These are phyloP conservation scores for Heterobasidion irregulare DNA, from an alignment of 1,284 basidiomycete species.

Conservation along the genomic window DNA sequence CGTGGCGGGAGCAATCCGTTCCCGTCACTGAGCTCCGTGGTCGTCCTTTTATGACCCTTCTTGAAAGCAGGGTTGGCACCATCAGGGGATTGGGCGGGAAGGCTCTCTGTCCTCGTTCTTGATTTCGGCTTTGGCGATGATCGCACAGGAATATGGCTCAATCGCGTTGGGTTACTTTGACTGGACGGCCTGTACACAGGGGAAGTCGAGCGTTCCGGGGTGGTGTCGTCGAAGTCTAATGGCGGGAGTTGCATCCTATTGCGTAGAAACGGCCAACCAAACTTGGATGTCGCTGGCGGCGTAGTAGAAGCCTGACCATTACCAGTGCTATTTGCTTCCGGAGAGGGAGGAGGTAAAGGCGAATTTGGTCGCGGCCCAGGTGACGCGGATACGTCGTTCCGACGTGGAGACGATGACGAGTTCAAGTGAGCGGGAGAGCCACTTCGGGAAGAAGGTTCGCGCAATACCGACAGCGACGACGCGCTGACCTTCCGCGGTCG, in stretches of 20 bases:
- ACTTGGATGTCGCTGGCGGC: constrained; percentile 21
- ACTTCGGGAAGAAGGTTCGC: too few relatives aligned
- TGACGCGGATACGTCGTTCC: constrained; percentile 30
- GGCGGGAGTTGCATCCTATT: constrained; percentile 26
- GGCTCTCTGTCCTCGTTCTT: constrained; percentile 10
- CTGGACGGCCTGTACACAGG: constrained; percentile 18
- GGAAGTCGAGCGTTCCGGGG: constrained; percentile 15
- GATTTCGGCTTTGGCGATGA: constrained; percentile 17
- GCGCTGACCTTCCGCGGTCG: constrained; percentile 30
- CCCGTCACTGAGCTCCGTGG: constrained; percentile 22
- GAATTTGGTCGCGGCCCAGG: constrained; percentile 5
- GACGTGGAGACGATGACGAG: not conserved
- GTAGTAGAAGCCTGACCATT: constrained; percentile 9
- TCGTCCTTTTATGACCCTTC: constrained; percentile 21
- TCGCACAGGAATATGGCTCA: constrained; percentile 39
- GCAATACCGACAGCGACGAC: constrained; percentile 50
- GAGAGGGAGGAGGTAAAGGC: constrained; percentile 13
- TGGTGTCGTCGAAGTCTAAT: constrained; percentile 28
- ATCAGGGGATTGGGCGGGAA: not conserved
- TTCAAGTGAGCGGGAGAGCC: not conserved
- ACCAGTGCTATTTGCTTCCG: constrained; percentile 3
- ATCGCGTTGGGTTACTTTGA: constrained; percentile 2
- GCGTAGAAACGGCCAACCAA: constrained; percentile 34
- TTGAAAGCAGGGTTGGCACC: constrained; percentile 12
- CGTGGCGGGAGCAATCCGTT: constrained; percentile 18